Evolutionary conservation across 768 basidiomycete species (phyloP).

Genomic region (Calocybe indica): DNA sequence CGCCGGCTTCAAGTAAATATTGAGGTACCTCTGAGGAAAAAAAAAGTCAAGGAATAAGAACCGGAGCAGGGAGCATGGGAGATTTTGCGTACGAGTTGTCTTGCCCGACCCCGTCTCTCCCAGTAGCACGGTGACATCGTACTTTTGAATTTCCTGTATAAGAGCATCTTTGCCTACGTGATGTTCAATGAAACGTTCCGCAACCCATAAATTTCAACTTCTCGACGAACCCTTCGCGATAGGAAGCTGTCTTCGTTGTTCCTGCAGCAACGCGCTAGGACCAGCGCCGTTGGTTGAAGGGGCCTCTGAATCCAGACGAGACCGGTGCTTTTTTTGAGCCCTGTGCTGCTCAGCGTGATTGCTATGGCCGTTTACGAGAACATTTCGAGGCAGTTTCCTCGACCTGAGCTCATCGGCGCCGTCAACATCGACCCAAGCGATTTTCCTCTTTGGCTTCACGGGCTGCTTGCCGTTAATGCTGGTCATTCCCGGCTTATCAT

Average conservation of each 20-base stretch:
- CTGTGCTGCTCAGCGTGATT: not conserved
- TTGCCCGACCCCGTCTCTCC: slow-evolving; percentile 99
- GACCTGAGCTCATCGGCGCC: slow-evolving; percentile 28
- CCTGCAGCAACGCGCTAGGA: slow-evolving; percentile 36
- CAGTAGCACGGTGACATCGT: slow-evolving; percentile 84
- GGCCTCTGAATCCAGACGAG: not conserved
- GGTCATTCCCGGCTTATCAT: slow-evolving; percentile 3
- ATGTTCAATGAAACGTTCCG: not conserved
- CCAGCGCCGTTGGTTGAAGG: slow-evolving; percentile 9
- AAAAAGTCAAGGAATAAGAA: not conserved
- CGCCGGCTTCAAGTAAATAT: slow-evolving; percentile 81
- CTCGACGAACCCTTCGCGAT: slow-evolving; percentile 63
- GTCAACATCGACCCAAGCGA: slow-evolving; percentile 33
- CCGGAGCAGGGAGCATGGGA: not conserved
- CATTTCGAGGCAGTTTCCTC: slow-evolving; percentile 22
- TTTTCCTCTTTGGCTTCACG: slow-evolving; percentile 20
- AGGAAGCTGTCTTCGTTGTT: slow-evolving; percentile 67
- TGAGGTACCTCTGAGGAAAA: slow-evolving; percentile 81
- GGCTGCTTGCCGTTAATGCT: slow-evolving; percentile 12
- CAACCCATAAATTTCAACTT: too few relatives aligned
- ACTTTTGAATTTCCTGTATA: slow-evolving; percentile 61
- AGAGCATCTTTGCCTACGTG: slow-evolving; percentile 67
- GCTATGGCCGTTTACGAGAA: slow-evolving; percentile 19
- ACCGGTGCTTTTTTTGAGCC: not conserved
- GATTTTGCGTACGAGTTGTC: slow-evolving; percentile 78